Evolutionary conservation across 805 yeast species (phyloP).

Genomic region (Teunomyces pallodes): DNA sequence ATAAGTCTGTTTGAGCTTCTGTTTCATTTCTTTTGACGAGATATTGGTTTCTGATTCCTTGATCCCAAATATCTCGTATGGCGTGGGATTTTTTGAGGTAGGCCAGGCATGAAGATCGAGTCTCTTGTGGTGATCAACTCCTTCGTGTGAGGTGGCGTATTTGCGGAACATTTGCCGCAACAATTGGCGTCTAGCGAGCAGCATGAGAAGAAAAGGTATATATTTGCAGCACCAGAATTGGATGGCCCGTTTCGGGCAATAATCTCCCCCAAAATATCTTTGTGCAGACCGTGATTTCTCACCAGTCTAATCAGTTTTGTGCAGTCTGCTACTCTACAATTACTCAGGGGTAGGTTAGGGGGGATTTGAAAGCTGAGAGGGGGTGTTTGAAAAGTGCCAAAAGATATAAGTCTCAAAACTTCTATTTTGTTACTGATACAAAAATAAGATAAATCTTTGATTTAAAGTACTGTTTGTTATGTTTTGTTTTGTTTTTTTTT

Average conservation of each 20-base stretch:
- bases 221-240: background rate
- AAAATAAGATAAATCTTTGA: background rate
- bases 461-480: too few relatives aligned
- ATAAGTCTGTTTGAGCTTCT: slow-evolving; percentile 37
- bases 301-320: background rate
- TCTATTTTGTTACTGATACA: background rate
- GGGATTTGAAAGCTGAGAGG: too few relatives aligned
- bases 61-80: slow-evolving; percentile 60
- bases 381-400: too few relatives aligned
- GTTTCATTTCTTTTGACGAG: slow-evolving; percentile 52
- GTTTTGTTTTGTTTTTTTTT: background rate
- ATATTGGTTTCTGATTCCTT: slow-evolving; percentile 31
- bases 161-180: background rate
- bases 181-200: background rate
- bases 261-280: background rate
- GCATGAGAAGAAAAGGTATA: background rate
- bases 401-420: too few relatives aligned
- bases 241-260: background rate
- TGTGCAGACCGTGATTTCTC: background rate
- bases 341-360: too few relatives aligned
- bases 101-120: slow-evolving; percentile 56
- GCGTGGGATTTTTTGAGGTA: slow-evolving; percentile 50
- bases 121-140: slow-evolving; percentile 20
- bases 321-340: background rate
- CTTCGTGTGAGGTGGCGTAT: slow-evolving; percentile 2